These are phyloP conservation scores for Acaromyces ingoldii DNA, from an alignment of 1,284 basidiomycete genomes.

Conservation along the genomic window DNA sequence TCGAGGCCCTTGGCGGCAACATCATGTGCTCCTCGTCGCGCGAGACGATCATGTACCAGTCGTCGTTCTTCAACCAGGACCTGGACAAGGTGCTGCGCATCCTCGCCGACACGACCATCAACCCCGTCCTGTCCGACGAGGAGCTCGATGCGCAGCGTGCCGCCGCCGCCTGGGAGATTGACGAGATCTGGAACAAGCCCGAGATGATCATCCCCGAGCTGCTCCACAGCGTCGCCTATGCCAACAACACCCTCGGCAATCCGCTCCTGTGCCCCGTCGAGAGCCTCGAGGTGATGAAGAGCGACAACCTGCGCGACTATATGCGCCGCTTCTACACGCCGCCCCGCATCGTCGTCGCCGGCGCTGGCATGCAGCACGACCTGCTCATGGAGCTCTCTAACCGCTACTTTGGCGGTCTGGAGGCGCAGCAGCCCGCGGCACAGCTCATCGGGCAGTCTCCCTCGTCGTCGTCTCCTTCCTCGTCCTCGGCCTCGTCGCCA, in stretches of 20 bases:
- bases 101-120: slow-evolving; percentile 82
- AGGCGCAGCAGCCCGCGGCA: slow-evolving; percentile 10
- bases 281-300: slow-evolving; percentile 68
- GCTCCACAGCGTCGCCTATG: slow-evolving; percentile 79
- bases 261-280: slow-evolving; percentile 82
- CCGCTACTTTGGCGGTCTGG: slow-evolving; percentile 70
- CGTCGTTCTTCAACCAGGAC: slow-evolving; percentile 81
- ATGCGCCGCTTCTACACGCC: slow-evolving; percentile 83
- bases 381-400: slow-evolving; percentile 77
- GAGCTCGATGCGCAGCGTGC: slow-evolving; percentile 80
- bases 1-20: slow-evolving; percentile 84
- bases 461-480: too few species aligned
- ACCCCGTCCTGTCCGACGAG: slow-evolving; percentile 69
- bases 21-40: slow-evolving; percentile 85
- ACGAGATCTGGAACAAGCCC: slow-evolving; percentile 81
- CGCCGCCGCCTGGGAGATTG: slow-evolving; percentile 85
- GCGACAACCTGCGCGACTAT: slow-evolving; percentile 63
- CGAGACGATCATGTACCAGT: slow-evolving; percentile 97
- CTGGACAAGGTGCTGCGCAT: slow-evolving; percentile 77
- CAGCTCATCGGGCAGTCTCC: too few species aligned
- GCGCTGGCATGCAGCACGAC: slow-evolving; percentile 84
- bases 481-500: too few species aligned
- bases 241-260: slow-evolving; percentile 75
- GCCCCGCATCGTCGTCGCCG: slow-evolving; percentile 88
- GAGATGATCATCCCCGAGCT: slow-evolving; percentile 94